Evolutionary conservation across 441 rosid genomes (phyloP).

Genomic region (Hura crepitans): DNA sequence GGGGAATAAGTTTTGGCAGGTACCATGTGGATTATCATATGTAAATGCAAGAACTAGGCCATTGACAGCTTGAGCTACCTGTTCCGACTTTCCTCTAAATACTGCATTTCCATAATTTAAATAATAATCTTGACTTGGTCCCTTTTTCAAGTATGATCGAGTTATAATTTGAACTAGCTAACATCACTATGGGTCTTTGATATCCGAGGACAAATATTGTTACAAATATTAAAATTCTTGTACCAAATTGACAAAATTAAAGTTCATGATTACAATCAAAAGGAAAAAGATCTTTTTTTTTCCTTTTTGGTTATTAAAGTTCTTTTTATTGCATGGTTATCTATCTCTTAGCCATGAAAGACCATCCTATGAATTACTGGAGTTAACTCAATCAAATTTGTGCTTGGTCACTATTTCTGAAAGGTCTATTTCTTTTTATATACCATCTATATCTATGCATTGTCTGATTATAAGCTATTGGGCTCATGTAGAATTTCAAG

Average conservation of each 20-base stretch:
- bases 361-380: not conserved
- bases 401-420: not conserved
- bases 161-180: not conserved
- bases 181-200: not conserved
- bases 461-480: constrained; percentile 1
- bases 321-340: not conserved
- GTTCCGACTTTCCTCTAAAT: no score
- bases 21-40: not conserved
- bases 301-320: not conserved
- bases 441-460: not conserved
- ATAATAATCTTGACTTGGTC: not conserved
- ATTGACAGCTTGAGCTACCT: not conserved
- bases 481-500: constrained; percentile 2
- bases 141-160: not conserved
- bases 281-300: not conserved
- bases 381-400: not conserved
- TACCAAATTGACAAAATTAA: not conserved
- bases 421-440: not conserved
- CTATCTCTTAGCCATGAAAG: not conserved
- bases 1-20: not conserved
- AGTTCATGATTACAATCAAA: not conserved
- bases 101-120: no score
- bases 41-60: not conserved
- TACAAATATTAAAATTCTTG: not conserved
- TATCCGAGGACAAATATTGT: not conserved